Evolutionary conservation across 495 filamentous ascomycete genomes (phyloP).

Genomic region (Haplographium delicatum): DNA sequence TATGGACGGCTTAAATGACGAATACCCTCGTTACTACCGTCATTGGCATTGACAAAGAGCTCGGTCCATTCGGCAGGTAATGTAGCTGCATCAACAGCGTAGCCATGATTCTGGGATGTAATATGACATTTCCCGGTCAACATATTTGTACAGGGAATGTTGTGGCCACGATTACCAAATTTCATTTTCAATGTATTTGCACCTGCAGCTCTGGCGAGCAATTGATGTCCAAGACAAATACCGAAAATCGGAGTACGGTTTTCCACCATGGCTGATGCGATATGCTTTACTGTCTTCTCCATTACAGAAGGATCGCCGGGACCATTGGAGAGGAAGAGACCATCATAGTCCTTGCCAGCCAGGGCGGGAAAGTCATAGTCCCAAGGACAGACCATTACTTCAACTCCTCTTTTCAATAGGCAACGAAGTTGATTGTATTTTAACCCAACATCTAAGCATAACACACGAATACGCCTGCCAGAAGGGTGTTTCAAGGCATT

Average conservation of each 20-base stretch:
- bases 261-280: constrained; percentile 64
- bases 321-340: constrained; percentile 95
- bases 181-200: constrained; percentile 92
- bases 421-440: constrained; percentile 97
- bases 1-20: constrained; percentile 77
- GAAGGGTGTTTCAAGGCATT: constrained; percentile 75
- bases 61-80: constrained; percentile 81
- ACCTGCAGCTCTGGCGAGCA: constrained; percentile 85
- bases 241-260: constrained; percentile 86
- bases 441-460: constrained; percentile 93
- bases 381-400: constrained; percentile 93
- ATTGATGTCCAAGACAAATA: constrained; percentile 94
- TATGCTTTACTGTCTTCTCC: constrained; percentile 66
- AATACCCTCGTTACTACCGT: constrained; percentile 96
- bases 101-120: constrained; percentile 97
- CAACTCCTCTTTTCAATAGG: constrained; percentile 83
- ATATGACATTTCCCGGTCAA: constrained; percentile 95
- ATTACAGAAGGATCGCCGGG: constrained; percentile 91
- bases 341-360: constrained; percentile 79
- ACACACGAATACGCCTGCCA: constrained; percentile 74
- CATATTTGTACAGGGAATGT: constrained; percentile 95
- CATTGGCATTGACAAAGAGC: constrained; percentile 95
- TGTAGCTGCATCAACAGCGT: constrained; percentile 74
- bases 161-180: constrained; percentile 97
- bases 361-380: constrained; percentile 80